Evolutionary conservation across 805 yeast genomes (phyloP), one percentile per base, ranked within the genome.

Genomic region (Sungouiozyma intestinalis): DNA sequence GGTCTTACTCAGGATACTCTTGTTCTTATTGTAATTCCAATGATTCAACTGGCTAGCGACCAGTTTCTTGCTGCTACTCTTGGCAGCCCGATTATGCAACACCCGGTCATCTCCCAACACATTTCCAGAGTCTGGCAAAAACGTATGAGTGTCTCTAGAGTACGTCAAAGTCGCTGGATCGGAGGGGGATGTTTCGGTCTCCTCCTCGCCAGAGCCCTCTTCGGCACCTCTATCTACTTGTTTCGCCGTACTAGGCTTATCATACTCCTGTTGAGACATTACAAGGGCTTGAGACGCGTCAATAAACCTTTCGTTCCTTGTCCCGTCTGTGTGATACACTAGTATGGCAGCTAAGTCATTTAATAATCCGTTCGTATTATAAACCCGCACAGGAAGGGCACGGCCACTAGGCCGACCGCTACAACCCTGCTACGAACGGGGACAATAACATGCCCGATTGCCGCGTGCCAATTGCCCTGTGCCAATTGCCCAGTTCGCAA

Each of bases 21-120:
- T 73, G 64, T 80, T 79, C 51, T 80, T 79, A 55, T 85, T 85
- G 58, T 83, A 90, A 46, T 76, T 82, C 43, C 81, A 63, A 55
- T 88, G 95, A 45, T 79, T 76, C 27, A 81, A 58, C 40, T 86
- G 63, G 3, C 60, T 48, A 6, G 55, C 54, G 11, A 55, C 43
- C 41, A 52, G 24, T n/a, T 44, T 24, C 29, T 11, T 6, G 9
- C 11, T 24, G 11, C 11, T 11, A 7, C 29, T 24, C 29, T 24
- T 24, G 9, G 29, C 11, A 24, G 29, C 6, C 6, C 29, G 29
- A 24, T 24, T 24, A 24, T 24, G 29, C 11, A 24, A 11, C 29
- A 24, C 29, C 29, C 11, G 29, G 29, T 24, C 29, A 11, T 24
- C 29, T 24, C 29, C 29, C 11, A 24, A 24, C 6, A 24, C 29